Evolutionary conservation across 1,284 basidiomycete genomes (phyloP).

Genomic region (Ceratobasidium sp.): DNA sequence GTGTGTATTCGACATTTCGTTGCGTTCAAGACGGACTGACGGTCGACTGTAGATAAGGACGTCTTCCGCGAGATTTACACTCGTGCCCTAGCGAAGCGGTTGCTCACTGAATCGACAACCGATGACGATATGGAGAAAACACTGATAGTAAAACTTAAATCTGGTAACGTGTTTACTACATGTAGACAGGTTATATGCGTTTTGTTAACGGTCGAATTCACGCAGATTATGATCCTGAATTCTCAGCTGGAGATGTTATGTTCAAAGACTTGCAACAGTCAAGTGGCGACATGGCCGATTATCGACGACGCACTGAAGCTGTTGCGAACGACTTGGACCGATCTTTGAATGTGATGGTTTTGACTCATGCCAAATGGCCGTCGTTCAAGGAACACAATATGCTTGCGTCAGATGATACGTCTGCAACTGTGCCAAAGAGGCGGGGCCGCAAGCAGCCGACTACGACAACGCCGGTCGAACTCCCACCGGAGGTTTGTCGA

Average conservation of each 20-base stretch:
- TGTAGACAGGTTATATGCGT: neutral
- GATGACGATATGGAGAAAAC: conserved; percentile 92
- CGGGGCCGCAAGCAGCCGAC: neutral
- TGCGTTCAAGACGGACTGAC: neutral
- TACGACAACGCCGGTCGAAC: conserved; percentile 56
- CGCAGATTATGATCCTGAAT: conserved; percentile 88
- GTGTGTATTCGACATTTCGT: conserved; percentile 49
- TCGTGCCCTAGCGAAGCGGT: conserved; percentile 87
- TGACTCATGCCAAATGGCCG: conserved; percentile 84
- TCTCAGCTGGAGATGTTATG: conserved; percentile 91
- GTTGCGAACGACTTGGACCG: conserved; percentile 48
- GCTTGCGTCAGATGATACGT: conserved; percentile 61
- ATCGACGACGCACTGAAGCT: conserved; percentile 58
- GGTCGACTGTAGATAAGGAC: conserved; percentile 75
- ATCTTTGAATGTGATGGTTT: conserved; percentile 74
- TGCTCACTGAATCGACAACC: conserved; percentile 89
- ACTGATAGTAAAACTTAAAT: conserved; percentile 90
- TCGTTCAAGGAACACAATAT: conserved; percentile 59
- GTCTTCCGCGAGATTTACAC: conserved; percentile 97
- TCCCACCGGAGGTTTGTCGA: conserved; percentile 67
- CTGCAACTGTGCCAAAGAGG: neutral
- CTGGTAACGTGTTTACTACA: conserved; percentile 67
- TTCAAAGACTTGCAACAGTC: conserved; percentile 88
- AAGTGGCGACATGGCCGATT: conserved; percentile 74
- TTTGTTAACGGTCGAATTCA: conserved; percentile 5